Base-by-base conservation (phyloP, 2,329 filamentous ascomycete genomes). In the Colletotrichum sidae region DNA sequence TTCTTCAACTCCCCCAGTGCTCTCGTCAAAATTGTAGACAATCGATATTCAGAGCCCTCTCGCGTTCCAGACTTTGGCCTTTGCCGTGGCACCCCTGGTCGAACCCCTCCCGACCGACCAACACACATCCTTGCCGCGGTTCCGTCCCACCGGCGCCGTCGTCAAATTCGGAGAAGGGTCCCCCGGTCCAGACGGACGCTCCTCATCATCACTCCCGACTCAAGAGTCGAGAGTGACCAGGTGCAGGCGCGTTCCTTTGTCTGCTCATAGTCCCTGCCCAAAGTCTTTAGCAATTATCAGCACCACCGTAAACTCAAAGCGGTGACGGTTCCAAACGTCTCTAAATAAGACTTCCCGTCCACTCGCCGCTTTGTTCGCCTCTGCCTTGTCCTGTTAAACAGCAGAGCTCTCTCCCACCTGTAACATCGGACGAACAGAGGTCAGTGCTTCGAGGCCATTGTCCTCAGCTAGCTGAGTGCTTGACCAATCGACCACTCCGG, bases 351-450 rank as follows among this genome's bases (percentile, higher is more conserved):
- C 37, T 41, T 17, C 35, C 45, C 10, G 33, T 45, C 13, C 49
- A 45, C 17, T 45, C 55, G 2, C 37, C 61, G 57, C 57, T 56
- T 65, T 61, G 62, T 65, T 44, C 38, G 17, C 10, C 37, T 35
- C 12, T 25, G 25, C 25, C 25, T 25, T 25, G 25, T 9, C 34
- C 51, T 55, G 56, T 55, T 56, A 49, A 35, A 52, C 42, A 15
- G 25, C 33, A 55, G 33, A 42, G 34, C 52, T 44, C 8, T 41
- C 44, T 15, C 44, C 46, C 46, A 65, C 62, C 62, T 65, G 57
- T 47, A 61, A 65, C 62, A 55, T 65, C 57, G 56, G 62, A 65
- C 51, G 62, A 55, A 61, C 57, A 60, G 61, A 60, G 49, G 57
- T 56, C 62, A 51, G 57, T 62, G 62, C 57, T n/a, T 37, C 25